Evolutionary conservation across 2,329 filamentous ascomycete genomes (phyloP).

Genomic region (Curvularia lunata): DNA sequence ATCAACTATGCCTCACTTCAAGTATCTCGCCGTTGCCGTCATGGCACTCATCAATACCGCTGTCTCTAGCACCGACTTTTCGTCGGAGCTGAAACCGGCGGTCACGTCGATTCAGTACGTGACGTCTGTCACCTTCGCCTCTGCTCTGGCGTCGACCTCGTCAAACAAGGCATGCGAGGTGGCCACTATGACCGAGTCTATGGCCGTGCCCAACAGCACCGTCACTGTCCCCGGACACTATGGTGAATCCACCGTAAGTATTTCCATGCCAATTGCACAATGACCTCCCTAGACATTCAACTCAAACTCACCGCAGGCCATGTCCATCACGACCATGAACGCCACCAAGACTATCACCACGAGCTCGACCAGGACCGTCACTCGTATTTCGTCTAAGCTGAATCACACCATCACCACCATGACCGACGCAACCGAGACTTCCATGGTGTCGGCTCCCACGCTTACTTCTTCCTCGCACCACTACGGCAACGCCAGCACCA

Average conservation of each 20-base stretch:
- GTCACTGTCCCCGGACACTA: constrained; percentile 7
- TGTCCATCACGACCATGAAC: background rate
- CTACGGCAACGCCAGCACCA: constrained; percentile 1
- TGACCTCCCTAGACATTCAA: too few relatives aligned
- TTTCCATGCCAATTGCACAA: background rate
- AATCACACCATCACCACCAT: background rate
- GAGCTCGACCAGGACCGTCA: background rate
- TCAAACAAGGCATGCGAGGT: constrained; percentile 5
- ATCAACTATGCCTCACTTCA: constrained; percentile 15
- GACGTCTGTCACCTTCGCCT: constrained; percentile 4
- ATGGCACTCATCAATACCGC: constrained; percentile 13
- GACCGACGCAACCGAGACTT: background rate
- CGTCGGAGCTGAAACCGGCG: constrained; percentile 1
- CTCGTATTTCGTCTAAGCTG: background rate
- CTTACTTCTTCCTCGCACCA: background rate
- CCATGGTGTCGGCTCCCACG: background rate
- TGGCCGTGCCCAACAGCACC: background rate
- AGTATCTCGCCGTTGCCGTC: constrained; percentile 3
- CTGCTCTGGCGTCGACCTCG: background rate
- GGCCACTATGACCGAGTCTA: constrained; percentile 6
- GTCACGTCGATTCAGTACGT: constrained; percentile 12
- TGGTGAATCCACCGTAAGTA: background rate
- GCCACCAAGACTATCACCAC: background rate
- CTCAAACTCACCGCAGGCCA: background rate
- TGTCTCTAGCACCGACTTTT: constrained; percentile 9